A percentile compares a stretch with the other conserved stretches of the same genome.
phyloP scores from a whole-genome alignment of 2,329 filamentous ascomycete genomes.

The Neonectria magnoliae region DNA sequence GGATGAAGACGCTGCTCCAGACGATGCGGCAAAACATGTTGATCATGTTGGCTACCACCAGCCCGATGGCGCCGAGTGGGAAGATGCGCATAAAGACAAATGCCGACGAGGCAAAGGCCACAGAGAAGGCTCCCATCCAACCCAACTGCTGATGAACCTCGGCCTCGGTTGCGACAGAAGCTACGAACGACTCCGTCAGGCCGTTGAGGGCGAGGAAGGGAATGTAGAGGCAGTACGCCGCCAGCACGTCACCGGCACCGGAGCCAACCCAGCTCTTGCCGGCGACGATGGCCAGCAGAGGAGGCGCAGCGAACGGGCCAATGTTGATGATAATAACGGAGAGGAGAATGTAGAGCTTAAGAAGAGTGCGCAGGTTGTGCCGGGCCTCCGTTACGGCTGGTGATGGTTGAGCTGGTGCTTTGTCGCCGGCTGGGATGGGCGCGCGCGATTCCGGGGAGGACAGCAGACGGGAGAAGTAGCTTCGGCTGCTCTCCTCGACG shows the following conservation, averaged over 20 bases:
- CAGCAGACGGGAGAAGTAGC: conserved; percentile 86
- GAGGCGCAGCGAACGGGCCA: conserved; percentile 79
- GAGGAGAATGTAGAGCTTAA: conserved; percentile 79
- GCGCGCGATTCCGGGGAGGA: conserved; percentile 44
- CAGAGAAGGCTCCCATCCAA: conserved; percentile 87
- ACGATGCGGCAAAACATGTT: conserved; percentile 88
- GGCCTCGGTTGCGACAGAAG: conserved; percentile 79
- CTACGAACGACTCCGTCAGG: conserved; percentile 90
- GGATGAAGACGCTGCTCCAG: conserved; percentile 83
- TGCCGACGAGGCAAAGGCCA: conserved; percentile 77
- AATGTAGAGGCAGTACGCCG: conserved; percentile 90
- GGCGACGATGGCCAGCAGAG: conserved; percentile 78
- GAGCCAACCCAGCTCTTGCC: conserved; percentile 79
- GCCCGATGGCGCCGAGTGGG: conserved; percentile 76
- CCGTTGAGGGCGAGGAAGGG: conserved; percentile 93
- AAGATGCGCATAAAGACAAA: conserved; percentile 78
- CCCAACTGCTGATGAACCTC: conserved; percentile 81
- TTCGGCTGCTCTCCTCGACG: conserved; percentile 91
- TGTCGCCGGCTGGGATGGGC: conserved; percentile 26
- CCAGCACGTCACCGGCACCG: conserved; percentile 78
- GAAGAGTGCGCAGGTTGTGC: conserved; percentile 68
- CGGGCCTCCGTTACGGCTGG: conserved; percentile 53
- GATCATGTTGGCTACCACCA: conserved; percentile 87
- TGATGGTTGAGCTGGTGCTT: conserved; percentile 34
- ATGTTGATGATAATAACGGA: conserved; percentile 74